Conservation (phyloP, 2,329 filamentous ascomycete species). For the Eutypella sp. region DNA sequence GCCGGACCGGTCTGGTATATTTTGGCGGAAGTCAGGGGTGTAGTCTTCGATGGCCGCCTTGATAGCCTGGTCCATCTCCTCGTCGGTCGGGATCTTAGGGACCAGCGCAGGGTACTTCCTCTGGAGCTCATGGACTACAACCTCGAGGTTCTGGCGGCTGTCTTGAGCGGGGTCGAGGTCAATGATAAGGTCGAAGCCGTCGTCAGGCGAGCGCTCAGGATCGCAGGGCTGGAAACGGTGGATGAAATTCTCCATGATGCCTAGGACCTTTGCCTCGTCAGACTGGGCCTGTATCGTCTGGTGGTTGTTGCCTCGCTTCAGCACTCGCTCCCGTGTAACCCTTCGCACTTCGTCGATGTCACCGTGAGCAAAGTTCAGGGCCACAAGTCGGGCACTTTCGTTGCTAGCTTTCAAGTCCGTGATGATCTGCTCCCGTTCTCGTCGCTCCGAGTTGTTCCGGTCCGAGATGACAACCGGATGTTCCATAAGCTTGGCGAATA, state of each 20-base stretch:
- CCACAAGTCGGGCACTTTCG: slow-evolving; percentile 67
- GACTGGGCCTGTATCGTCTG: slow-evolving; percentile 91
- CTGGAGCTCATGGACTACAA: slow-evolving; percentile 65
- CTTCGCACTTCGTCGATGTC: slow-evolving; percentile 67
- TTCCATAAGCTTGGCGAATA: slow-evolving; percentile 59
- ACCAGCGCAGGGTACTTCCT: slow-evolving; percentile 75
- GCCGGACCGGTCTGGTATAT: slow-evolving; percentile 56
- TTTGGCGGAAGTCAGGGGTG: slow-evolving; percentile 69
- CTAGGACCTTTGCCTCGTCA: slow-evolving; percentile 66
- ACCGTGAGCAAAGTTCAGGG: slow-evolving; percentile 83
- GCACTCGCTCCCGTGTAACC: slow-evolving; percentile 72
- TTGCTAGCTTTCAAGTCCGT: slow-evolving; percentile 65
- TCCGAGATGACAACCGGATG: slow-evolving; percentile 80
- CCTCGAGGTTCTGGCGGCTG: slow-evolving; percentile 85
- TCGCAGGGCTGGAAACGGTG: slow-evolving; percentile 77
- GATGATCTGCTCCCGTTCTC: slow-evolving; percentile 84
- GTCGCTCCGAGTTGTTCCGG: slow-evolving; percentile 85
- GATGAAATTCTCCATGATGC: slow-evolving; percentile 95
- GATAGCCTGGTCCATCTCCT: slow-evolving; percentile 77
- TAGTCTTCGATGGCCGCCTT: slow-evolving; percentile 71
- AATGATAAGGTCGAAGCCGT: slow-evolving; percentile 78
- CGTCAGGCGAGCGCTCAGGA: slow-evolving; percentile 63
- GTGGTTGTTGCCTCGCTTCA: slow-evolving; percentile 89
- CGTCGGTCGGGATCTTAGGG: slow-evolving; percentile 60
- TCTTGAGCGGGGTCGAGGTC: slow-evolving; percentile 71